A percentile compares a stretch with the other conserved stretches of the same genome.
Conservation (phyloP, 441 rosid species). For the Viola pubescens region DNA sequence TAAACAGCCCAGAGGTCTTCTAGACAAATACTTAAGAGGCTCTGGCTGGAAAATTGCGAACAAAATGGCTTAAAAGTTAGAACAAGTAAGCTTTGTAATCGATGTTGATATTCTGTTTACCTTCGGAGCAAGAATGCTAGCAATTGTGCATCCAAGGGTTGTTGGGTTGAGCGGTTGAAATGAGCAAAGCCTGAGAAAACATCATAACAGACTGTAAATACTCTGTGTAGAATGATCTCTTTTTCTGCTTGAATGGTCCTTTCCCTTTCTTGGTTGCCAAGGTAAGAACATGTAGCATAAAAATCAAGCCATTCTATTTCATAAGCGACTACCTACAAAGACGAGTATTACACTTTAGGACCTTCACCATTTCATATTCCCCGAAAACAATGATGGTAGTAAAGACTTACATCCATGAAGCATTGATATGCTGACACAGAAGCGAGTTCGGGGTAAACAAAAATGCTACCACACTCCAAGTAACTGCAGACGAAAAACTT, state of each 20-base stretch:
- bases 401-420: conserved; percentile 51
- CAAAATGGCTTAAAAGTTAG: conserved; percentile 3
- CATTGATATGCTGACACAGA: conserved; percentile 42
- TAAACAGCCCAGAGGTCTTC: conserved; percentile 65
- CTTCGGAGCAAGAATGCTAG: conserved; percentile 50
- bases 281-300: conserved; percentile 27
- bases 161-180: conserved; percentile 52
- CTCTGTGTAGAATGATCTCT: conserved; percentile 47
- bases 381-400: conserved; percentile 5
- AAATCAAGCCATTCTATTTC: conserved; percentile 75
- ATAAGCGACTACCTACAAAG: conserved; percentile 44
- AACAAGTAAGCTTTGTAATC: background rate
- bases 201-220: conserved; percentile 61
- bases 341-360: conserved; percentile 10
- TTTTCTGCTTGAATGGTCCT: conserved; percentile 61
- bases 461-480: conserved; percentile 63
- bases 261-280: conserved; percentile 33
- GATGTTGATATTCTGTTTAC: conserved; percentile 23
- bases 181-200: conserved; percentile 69
- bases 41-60: conserved; percentile 41
- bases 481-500: conserved; percentile 34
- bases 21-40: conserved; percentile 40
- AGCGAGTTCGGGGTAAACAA: conserved; percentile 49
- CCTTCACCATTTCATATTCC: conserved; percentile 13
- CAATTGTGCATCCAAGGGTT: conserved; percentile 40